A percentile compares a stretch with the other conserved stretches of the same genome.
Conservation (phyloP, 768 basidiomycete genomes). For the Naganishia kalamii region DNA sequence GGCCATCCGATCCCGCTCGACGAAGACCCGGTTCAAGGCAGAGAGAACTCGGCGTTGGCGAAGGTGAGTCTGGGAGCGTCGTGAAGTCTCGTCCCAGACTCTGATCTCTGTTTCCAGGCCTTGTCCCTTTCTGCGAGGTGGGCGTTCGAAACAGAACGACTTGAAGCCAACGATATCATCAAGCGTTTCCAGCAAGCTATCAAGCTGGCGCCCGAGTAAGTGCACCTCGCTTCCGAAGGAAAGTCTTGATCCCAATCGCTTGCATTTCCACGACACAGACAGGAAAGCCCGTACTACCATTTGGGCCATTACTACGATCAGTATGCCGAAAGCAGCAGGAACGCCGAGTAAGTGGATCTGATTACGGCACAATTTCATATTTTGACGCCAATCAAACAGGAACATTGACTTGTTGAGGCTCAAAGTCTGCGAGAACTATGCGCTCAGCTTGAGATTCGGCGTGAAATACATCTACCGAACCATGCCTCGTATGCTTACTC, state of each 20-base stretch:
- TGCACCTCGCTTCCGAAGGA: not conserved
- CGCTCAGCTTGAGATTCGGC: slow-evolving; percentile 66
- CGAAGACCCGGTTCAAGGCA: not conserved
- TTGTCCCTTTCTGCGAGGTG: slow-evolving; percentile 77
- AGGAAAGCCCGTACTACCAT: slow-evolving; percentile 76
- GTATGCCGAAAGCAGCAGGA: slow-evolving; percentile 11
- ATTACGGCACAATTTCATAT: not conserved
- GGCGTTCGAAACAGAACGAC: slow-evolving; percentile 85
- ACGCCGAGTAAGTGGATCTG: not conserved
- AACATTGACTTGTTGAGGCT: slow-evolving; percentile 11
- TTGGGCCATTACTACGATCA: slow-evolving; percentile 79
- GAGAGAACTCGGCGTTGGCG: slow-evolving; percentile 42
- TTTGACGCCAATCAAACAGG: not conserved
- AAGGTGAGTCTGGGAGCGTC: slow-evolving; percentile 54
- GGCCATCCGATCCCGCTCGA: slow-evolving; percentile 5
- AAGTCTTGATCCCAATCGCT: slow-evolving; percentile 17
- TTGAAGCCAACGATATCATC: slow-evolving; percentile 60
- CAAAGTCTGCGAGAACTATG: slow-evolving; percentile 52
- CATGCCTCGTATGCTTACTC: slow-evolving; percentile 82
- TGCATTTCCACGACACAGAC: slow-evolving; percentile 25
- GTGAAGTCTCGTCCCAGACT: not conserved
- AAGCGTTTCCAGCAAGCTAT: slow-evolving; percentile 50
- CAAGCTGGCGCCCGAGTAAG: slow-evolving; percentile 45
- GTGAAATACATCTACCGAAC: slow-evolving; percentile 96
- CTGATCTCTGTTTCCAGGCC: slow-evolving; percentile 48